phyloP scores from a whole-genome alignment of 352 stramenopile genomes.

The Globisporangium middletonii region DNA sequence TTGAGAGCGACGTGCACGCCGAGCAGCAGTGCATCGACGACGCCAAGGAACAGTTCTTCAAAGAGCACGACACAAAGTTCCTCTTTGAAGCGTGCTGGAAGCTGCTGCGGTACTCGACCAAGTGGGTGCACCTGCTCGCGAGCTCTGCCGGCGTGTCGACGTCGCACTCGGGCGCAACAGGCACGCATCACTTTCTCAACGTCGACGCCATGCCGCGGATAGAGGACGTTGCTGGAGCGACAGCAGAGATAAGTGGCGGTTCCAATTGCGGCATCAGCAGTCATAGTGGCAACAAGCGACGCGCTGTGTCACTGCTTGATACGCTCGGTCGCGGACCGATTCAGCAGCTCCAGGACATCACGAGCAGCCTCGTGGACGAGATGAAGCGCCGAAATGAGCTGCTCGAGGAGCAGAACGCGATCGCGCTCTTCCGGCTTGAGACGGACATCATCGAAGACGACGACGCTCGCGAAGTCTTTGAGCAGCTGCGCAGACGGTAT shows the following conservation, averaged over 20 bases:
- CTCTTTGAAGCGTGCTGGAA: slow-evolving; percentile 65
- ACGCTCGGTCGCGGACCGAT: slow-evolving; percentile 3
- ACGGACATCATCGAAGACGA: slow-evolving; percentile 39
- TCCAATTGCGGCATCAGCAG: neutral
- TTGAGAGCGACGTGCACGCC: slow-evolving; percentile 13
- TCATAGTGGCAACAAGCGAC: neutral
- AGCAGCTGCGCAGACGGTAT: slow-evolving; percentile 40
- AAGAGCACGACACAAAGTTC: slow-evolving; percentile 53
- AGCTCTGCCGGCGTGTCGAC: slow-evolving; percentile 24
- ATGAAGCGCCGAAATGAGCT: slow-evolving; percentile 57
- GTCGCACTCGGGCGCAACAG: slow-evolving; percentile 4
- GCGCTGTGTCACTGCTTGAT: slow-evolving; percentile 8
- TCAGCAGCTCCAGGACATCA: slow-evolving; percentile 25
- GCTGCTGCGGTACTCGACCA: slow-evolving; percentile 51
- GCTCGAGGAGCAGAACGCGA: slow-evolving; percentile 70
- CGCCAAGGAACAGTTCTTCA: slow-evolving; percentile 42
- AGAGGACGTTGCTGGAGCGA: slow-evolving; percentile 4
- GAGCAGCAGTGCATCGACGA: slow-evolving; percentile 55
- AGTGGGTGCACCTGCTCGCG: slow-evolving; percentile 60
- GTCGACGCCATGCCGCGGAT: slow-evolving; percentile 6
- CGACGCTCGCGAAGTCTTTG: slow-evolving; percentile 44
- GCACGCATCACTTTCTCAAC: slow-evolving; percentile 3
- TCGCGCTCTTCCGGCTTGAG: slow-evolving; percentile 54
- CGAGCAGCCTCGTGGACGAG: slow-evolving; percentile 37
- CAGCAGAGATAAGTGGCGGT: slow-evolving; percentile 3